Percentiles rank a stretch among this genome's conserved stretches.
phyloP scores from a whole-genome alignment of 1,139 yeast species.

The Geotrichum restrictum region DNA sequence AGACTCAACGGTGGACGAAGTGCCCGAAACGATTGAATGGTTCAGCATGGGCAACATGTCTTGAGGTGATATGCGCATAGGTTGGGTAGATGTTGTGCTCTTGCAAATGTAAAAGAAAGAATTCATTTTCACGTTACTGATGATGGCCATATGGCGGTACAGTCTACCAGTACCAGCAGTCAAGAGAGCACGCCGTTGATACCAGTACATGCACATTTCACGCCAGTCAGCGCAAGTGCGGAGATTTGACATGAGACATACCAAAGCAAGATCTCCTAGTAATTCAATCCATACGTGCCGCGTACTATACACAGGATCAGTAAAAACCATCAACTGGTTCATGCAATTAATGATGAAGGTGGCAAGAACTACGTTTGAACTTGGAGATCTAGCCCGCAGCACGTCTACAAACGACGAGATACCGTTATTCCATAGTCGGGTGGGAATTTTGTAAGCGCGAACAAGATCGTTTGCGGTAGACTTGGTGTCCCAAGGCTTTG shows the following conservation, averaged over 20 bases:
- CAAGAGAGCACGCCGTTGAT: conserved; percentile 31
- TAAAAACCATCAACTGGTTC: conserved; percentile 31
- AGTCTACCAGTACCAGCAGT: conserved; percentile 37
- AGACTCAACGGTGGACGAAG: not conserved
- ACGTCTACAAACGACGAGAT: conserved; percentile 34
- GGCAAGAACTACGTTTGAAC: conserved; percentile 28
- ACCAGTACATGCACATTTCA: conserved; percentile 35
- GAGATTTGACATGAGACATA: conserved; percentile 30
- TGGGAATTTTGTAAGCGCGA: conserved; percentile 34
- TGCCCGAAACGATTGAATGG: not conserved
- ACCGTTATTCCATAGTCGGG: conserved; percentile 37
- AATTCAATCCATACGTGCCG: conserved; percentile 37
- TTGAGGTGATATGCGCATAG: conserved; percentile 24
- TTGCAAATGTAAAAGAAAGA: conserved; percentile 36
- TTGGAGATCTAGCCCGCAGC: conserved; percentile 30
- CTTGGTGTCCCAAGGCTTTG: not conserved
- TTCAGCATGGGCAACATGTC: conserved; percentile 1
- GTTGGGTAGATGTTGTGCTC: conserved; percentile 29
- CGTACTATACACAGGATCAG: conserved; percentile 34
- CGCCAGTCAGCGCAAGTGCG: conserved; percentile 33
- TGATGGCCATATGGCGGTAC: conserved; percentile 35
- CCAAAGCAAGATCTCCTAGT: conserved; percentile 36
- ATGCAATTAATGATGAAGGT: conserved; percentile 33
- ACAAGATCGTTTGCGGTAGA: conserved; percentile 24
- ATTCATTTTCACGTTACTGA: conserved; percentile 30